Evolutionary conservation across 805 yeast genomes (phyloP), one percentile per base, ranked within the genome.

Genomic region (Cyberlindnera americana): DNA sequence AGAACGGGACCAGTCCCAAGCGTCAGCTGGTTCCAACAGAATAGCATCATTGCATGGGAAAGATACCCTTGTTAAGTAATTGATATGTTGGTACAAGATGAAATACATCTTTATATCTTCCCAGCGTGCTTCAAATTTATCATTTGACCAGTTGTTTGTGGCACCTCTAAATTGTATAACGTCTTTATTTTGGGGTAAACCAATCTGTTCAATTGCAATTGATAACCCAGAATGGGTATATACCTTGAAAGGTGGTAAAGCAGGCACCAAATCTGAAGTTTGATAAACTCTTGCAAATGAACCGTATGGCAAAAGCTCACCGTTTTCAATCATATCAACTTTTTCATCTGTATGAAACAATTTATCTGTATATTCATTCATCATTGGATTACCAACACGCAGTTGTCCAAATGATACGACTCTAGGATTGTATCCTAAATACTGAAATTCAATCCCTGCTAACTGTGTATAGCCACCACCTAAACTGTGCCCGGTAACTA

Each of bases 401-500:
- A 91, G 87, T 12, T 77, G 72, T 2, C 81, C 93, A 60, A 64
- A 78, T 1, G 83, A 68, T 15, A 82, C 59, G 1, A 81, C 75
- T 28, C 70, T 54, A 1, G 84, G 82, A 7, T 73, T 57, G 41
- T 62, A 63, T 0, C 86, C 87, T 30, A 39, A 4, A 14, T 28
- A 28, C 25, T 34, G 36, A 53, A 73, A 47, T 15, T 76, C 51
- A 40, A 70, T 61, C 0, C 83, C 91, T 8, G 76, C 70, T 24
- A 85, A 60, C 4, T 69, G 60, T 2, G 89, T 81, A 37, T 82
- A 57, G 0, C 90, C 89, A 6, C 81, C 95, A 3, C 89, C 90
- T 29, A 85, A 60, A 0, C 93, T 85, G 59, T 86, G 95, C 0
- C 95, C 95, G 1, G 79, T 65, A 2, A 81, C 67, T 2, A 73